Base-by-base conservation (phyloP, 2,329 filamentous ascomycete species). In the Penicillium sp. region DNA sequence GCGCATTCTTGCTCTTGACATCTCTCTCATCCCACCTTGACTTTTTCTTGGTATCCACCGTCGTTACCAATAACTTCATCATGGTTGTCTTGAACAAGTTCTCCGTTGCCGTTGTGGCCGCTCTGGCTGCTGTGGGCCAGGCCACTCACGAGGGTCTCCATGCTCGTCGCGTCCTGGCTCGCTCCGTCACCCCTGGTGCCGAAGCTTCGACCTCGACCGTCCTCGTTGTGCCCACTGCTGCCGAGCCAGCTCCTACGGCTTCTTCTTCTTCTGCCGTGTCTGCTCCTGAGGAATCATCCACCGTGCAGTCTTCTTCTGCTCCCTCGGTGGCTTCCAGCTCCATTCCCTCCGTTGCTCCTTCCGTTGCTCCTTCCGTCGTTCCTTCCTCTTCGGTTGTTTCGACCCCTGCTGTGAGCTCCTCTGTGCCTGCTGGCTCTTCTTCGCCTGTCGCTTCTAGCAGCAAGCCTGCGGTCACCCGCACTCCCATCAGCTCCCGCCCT, bases 31-130 rank as follows among this genome's bases (percentile, higher is more conserved):
- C 45, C 15, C 24, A 43, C n/a, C 17, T n/a, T 53, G 46, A 51
- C 43, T 53, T 52, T 51, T 37, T 47, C 17, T 48, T 37, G 15
- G 21, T 35, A 37, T 40, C 47, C 31, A 50, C 34, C 17, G 29
- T 48, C 40, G 12, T 44, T 48, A 42, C 45, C 37, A 45, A 43
- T n/a, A 42, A 17, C 45, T 51, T 48, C 59, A 65, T 49, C 37
- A 72, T 72, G 69, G 64, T 67, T 43, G 59, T 70, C 54, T 54
- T 63, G 45, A 60, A 58, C 62, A 70, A 67, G 54, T 35, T 66
- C 53, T 64, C 66, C 37, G 37, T 69, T 47, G 64, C 61, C 49
- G 57, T 69, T 41, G 56, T 69, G 45, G 65, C 64, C 24, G 62
- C 64, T 43, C 57, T 71, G 47, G 69, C 65, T 48, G 61, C 66